Evolutionary conservation across 2,329 filamentous ascomycete species (phyloP), one percentile per base, ranked within the genome.

Genomic region (Exophiala oligosperma): DNA sequence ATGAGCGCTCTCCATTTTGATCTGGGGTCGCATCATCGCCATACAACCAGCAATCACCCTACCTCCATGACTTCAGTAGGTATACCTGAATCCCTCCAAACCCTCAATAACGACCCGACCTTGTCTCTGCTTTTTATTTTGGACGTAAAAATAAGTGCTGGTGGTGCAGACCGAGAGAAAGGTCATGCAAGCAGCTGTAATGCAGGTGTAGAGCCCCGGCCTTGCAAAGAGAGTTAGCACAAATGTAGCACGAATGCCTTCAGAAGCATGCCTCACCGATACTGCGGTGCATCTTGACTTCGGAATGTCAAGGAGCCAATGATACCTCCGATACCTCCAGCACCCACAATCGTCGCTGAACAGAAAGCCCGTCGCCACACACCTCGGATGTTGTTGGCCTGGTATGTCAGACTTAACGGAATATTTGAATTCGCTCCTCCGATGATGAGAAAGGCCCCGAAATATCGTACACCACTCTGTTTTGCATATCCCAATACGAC

Each of bases 331-430:
- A 94, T 77, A 1, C 89, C 90, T 4, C 11, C 81, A n/a, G 49
- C 51, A 29, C 60, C 61, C 35, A 63, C 63, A 29, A 64, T 46
- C 5, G 54, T 63, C n/a, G 62, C 59, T 21, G 59, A 62, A 40
- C 61, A 64, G 37, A 64, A 87, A 0, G 90, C 90, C 47, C 91
- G 84, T 76, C 92, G 94, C 89, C 90, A 94, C 75, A 93, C 90
- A 0, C 90, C 91, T 50, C 89, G 85, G 68, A 95, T 88, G 73
- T 95, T 95, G 75, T 93, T 94, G 46, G 90, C 89, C 75, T 93
- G 90, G 75, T 90, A 93, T 0, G 89, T 82, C 77, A 95, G 84
- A 50, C 84, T 79, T 1, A 84, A 79, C 0, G 91, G 91, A 4
- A 93, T 79, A 70, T 93, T 94, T 64, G 86, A 82, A 73, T 91